These are phyloP conservation scores for Silene coronaria DNA, from an alignment of 179 eudicot genomes.

Conservation along the genomic window DNA sequence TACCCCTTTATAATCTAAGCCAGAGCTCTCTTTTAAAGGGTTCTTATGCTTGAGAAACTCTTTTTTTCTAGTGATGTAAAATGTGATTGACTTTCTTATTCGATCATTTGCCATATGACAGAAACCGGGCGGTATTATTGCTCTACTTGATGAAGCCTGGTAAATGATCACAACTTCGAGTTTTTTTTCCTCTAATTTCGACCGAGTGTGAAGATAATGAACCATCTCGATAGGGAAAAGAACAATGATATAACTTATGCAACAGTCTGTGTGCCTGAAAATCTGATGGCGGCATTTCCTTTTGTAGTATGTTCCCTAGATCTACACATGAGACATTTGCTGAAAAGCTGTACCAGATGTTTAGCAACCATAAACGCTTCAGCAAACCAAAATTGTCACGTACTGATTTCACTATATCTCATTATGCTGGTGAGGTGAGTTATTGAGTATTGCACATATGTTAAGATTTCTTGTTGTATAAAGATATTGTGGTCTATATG, in stretches of 20 bases:
- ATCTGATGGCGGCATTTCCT: slow-evolving; percentile 9
- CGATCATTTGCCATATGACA: slow-evolving; percentile 22
- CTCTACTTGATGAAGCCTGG: slow-evolving; percentile 54
- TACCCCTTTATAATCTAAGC: not conserved
- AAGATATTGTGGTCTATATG: slow-evolving; percentile 5
- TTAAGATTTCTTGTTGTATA: not conserved
- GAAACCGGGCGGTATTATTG: slow-evolving; percentile 52
- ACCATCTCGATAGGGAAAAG: not conserved
- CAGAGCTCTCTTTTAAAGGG: not conserved
- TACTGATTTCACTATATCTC: slow-evolving; percentile 71
- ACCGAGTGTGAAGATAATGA: not conserved
- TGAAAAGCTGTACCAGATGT: slow-evolving; percentile 82
- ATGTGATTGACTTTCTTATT: slow-evolving; percentile 5
- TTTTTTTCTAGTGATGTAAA: not conserved
- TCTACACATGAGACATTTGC: slow-evolving; percentile 82
- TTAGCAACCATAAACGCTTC: slow-evolving; percentile 72
- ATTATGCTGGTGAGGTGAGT: slow-evolving; percentile 92
- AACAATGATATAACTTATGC: not conserved
- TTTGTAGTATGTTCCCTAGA: slow-evolving; percentile 73
- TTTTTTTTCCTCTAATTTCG: not conserved
- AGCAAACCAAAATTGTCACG: slow-evolving; percentile 79
- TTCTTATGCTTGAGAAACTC: not conserved
- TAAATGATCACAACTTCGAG: slow-evolving; percentile 23
- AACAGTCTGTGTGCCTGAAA: not conserved
- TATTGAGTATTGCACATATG: slow-evolving; percentile 10